Evolutionary conservation across 306 rosid species (phyloP).

Genomic region (Ceratonia siliqua): DNA sequence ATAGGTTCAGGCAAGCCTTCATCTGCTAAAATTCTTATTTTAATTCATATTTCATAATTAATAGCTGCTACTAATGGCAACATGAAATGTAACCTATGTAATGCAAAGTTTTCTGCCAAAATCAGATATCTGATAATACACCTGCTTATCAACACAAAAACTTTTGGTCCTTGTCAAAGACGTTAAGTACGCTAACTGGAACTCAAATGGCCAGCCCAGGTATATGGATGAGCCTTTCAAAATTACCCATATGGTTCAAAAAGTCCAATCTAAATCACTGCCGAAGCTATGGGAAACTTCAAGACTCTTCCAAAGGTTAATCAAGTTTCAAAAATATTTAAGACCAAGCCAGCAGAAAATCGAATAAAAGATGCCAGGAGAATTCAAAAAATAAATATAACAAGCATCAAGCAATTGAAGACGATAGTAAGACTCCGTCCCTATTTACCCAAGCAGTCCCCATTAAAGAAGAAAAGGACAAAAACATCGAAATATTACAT

Average conservation of each 20-base stretch:
- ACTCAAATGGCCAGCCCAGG: neutral
- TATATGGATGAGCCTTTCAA: neutral
- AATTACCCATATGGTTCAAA: neutral
- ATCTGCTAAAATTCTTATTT: neutral
- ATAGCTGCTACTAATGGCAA: neutral
- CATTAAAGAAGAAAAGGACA: conserved; percentile 24
- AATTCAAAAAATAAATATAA: neutral
- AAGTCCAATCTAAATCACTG: neutral
- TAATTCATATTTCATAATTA: neutral
- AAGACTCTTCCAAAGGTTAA: neutral
- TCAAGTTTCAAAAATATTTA: neutral
- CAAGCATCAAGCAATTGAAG: neutral
- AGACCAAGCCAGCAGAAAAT: neutral
- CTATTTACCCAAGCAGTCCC: conserved; percentile 18
- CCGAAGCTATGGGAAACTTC: neutral
- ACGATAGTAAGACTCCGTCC: neutral
- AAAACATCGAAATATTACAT: conserved; percentile 28
- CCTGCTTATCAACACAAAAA: neutral
- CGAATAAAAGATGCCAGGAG: neutral
- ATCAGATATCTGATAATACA: neutral
- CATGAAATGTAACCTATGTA: neutral
- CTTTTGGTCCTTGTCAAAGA: neutral
- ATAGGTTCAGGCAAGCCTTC: neutral
- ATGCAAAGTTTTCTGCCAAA: neutral
- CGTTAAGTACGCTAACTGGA: neutral